Evolutionary conservation across 129 eudicot species (phyloP).

Genomic region (Saussurea involucrata): DNA sequence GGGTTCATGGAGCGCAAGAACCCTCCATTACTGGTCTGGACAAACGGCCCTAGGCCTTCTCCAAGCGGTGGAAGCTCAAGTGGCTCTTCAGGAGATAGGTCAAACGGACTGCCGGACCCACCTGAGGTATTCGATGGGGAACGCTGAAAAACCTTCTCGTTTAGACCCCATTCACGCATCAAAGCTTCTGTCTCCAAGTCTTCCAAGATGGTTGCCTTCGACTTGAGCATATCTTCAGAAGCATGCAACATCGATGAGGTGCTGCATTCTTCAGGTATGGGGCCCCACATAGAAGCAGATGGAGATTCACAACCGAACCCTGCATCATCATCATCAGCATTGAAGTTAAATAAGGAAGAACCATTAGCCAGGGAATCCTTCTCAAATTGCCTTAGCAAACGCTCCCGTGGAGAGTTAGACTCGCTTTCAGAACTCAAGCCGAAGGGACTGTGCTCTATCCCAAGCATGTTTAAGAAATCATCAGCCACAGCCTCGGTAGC

Average conservation of each 20-base stretch:
- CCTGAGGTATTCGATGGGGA: constrained; percentile 45
- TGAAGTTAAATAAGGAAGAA: constrained; percentile 56
- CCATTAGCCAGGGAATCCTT: constrained; percentile 63
- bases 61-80: constrained; percentile 70
- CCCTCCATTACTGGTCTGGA: constrained; percentile 79
- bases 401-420: constrained; percentile 93
- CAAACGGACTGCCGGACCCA: constrained; percentile 62
- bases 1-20: constrained; percentile 92
- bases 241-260: constrained; percentile 14
- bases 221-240: constrained; percentile 17
- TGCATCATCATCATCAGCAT: constrained; percentile 34
- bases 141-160: constrained; percentile 58
- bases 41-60: constrained; percentile 81
- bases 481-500: constrained; percentile 57
- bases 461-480: constrained; percentile 79
- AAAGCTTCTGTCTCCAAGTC: constrained; percentile 78
- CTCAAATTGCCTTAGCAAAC: constrained; percentile 74
- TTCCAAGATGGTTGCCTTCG: constrained; percentile 61
- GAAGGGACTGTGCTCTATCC: constrained; percentile 69
- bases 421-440: constrained; percentile 69
- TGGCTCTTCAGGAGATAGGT: constrained; percentile 52
- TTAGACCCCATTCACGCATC: constrained; percentile 88
- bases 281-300: constrained; percentile 36
- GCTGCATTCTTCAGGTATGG: constrained; percentile 29
- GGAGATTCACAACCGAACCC: constrained; percentile 29